Evolutionary conservation across 345 rosid genomes (phyloP), one percentile per base, ranked within the genome.

Genomic region (Eucalyptus curtisii): DNA sequence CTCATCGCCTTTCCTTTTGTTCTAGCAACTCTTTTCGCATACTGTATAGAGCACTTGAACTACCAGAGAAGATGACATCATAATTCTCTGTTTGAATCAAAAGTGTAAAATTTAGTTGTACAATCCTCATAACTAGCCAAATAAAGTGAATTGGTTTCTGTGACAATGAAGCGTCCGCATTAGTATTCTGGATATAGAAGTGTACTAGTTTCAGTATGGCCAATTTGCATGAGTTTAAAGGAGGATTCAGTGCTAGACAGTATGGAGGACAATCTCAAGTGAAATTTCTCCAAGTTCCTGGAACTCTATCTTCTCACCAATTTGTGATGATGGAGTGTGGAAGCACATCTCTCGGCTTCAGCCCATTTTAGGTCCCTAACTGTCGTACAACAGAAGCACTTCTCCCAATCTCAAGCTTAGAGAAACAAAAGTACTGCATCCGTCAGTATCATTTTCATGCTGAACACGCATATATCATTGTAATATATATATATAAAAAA

Each of bases 11-110:
- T 92, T 87, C 99, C 99, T 13, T 16, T 93, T 14, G 76, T 90
- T 80, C 68, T 91, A 45, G 98, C 98, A 66, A 89, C 90, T 86
- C 93, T 95, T 87, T 96, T 95, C 55, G 92, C 95, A 49, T 94
- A 76, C 90, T 93, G 86, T 86, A 91, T 95, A n/a, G 93, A 92
- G 30, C 91, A 89, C 80, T 88, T 96, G 68, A 95, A 96, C 89
- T 96, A 92, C 82, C 96, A 93, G 82, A 94, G 89, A 87, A 94
- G 99, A 88, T 97, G 89, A 93, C 86, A 19, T 33, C 81, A 71
- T 37, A 71, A 1, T 19, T 37, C 25, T 37, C 45, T 71, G 81
- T 37, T 37, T 17, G 81, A 10, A 33, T 19, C 25, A 37, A 22
- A 17, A 19, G 81, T 68, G 45, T 71, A 33, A 37, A 71, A 33